These are phyloP conservation scores for Pyrrhoderma lamaoense DNA, from an alignment of 1,284 basidiomycete genomes.

Conservation along the genomic window DNA sequence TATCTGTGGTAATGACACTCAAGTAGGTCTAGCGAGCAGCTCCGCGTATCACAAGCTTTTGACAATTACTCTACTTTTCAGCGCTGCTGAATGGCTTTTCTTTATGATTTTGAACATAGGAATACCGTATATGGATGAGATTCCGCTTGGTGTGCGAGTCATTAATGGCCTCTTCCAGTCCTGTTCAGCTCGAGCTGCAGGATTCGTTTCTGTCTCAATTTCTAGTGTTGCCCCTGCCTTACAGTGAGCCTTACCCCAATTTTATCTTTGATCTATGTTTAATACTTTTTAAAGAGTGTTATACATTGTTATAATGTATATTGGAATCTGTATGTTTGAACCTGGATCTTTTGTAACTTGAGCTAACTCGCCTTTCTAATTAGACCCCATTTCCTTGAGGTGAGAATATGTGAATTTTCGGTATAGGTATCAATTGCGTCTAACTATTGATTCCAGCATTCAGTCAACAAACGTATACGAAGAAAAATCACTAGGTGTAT, in stretches of 20 bases:
- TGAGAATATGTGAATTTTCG: slow-evolving; percentile 19
- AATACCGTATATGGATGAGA: slow-evolving; percentile 59
- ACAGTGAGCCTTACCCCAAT: slow-evolving; percentile 45
- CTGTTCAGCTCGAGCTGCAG: slow-evolving; percentile 79
- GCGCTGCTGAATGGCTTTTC: slow-evolving; percentile 78
- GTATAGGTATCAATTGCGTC: not conserved
- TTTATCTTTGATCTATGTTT: slow-evolving; percentile 17
- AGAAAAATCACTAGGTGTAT: slow-evolving; percentile 79
- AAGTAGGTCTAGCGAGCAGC: no score
- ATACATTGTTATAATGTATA: slow-evolving; percentile 87
- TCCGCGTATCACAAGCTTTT: no score
- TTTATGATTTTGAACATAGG: slow-evolving; percentile 88
- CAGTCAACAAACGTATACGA: slow-evolving; percentile 97
- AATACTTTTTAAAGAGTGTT: slow-evolving; percentile 48
- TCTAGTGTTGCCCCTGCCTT: slow-evolving; percentile 73
- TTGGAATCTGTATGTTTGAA: slow-evolving; percentile 55
- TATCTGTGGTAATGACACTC: slow-evolving; percentile 58
- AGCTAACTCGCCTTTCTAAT: slow-evolving; percentile 15
- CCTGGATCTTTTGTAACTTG: slow-evolving; percentile 5
- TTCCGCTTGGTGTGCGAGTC: slow-evolving; percentile 66
- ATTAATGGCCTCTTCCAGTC: slow-evolving; percentile 66
- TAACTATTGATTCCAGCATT: slow-evolving; percentile 53
- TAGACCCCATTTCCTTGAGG: slow-evolving; percentile 70
- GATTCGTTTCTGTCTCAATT: slow-evolving; percentile 73
- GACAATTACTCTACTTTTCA: no score